These are phyloP conservation scores for Heritiera littoralis DNA, from an alignment of 345 rosid genomes.

Conservation along the genomic window DNA sequence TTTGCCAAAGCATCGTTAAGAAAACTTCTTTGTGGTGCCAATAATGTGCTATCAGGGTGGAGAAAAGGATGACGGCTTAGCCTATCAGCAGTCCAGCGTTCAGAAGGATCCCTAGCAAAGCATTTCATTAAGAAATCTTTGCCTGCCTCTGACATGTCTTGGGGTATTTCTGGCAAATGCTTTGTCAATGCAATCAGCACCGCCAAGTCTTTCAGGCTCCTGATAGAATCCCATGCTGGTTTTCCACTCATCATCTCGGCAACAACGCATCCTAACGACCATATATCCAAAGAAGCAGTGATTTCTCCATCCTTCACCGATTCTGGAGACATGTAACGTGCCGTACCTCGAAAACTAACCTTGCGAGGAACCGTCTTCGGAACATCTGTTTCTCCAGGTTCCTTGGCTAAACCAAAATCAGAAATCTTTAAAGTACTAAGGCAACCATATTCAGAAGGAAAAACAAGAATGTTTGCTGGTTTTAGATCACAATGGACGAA, in stretches of 20 bases:
- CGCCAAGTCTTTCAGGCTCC: not conserved
- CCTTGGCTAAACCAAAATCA: not conserved
- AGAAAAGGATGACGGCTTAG: no score
- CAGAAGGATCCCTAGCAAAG: not conserved
- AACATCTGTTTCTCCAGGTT: not conserved
- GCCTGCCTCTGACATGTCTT: not conserved
- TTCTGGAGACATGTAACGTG: not conserved
- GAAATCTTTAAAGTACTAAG: not conserved
- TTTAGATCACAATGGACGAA: slow-evolving; percentile 12
- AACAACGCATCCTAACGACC: not conserved
- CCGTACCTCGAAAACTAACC: not conserved
- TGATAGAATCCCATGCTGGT: not conserved
- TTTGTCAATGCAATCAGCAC: not conserved
- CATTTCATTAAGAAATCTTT: not conserved
- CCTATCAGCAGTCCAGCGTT: not conserved
- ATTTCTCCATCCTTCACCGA: not conserved
- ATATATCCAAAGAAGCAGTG: not conserved
- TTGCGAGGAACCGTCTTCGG: no score
- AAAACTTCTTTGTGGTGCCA: no score
- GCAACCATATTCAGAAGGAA: not conserved
- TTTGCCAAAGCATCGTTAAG: no score
- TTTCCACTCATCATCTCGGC: not conserved
- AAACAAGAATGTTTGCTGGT: not conserved
- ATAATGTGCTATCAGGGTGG: no score
- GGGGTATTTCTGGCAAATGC: not conserved